Percentiles rank a stretch among this genome's conserved stretches.
Conservation (phyloP, 2,329 filamentous ascomycete genomes). For the Fusarium multiceps region DNA sequence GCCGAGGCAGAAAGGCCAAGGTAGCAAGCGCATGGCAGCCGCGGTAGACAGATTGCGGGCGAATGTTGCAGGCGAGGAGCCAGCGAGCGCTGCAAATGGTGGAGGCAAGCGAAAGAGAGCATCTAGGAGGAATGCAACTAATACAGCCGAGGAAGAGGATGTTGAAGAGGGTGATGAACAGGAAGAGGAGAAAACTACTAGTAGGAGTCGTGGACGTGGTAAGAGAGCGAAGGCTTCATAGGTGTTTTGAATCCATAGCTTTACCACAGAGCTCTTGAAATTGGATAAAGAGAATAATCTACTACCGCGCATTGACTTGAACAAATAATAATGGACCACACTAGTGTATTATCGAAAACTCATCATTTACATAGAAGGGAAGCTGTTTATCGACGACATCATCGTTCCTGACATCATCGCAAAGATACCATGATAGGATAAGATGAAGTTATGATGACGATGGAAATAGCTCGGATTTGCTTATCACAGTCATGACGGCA, state of each 20-base stretch:
- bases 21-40: constrained; percentile 79
- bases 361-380: not conserved
- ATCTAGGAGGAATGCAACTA: constrained; percentile 29
- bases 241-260: not conserved
- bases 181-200: constrained; percentile 10
- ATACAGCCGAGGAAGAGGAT: constrained; percentile 32
- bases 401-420: not conserved
- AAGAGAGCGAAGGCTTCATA: constrained; percentile 39
- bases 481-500: not conserved
- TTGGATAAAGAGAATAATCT: not conserved
- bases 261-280: not conserved
- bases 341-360: not conserved
- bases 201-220: constrained; percentile 20
- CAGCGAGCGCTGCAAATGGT: constrained; percentile 7
- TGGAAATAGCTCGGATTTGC: constrained; percentile 10
- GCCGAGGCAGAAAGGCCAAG: constrained; percentile 72
- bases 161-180: constrained; percentile 29
- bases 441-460: not conserved
- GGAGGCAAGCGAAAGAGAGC: constrained; percentile 43
- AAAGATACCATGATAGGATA: not conserved
- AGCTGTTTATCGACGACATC: not conserved
- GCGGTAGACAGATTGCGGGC: constrained; percentile 75
- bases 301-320: not conserved
- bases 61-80: constrained; percentile 42
- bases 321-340: not conserved